phyloP scores from a whole-genome alignment of 2,329 filamentous ascomycete species.

The Apiospora phragmitis region DNA sequence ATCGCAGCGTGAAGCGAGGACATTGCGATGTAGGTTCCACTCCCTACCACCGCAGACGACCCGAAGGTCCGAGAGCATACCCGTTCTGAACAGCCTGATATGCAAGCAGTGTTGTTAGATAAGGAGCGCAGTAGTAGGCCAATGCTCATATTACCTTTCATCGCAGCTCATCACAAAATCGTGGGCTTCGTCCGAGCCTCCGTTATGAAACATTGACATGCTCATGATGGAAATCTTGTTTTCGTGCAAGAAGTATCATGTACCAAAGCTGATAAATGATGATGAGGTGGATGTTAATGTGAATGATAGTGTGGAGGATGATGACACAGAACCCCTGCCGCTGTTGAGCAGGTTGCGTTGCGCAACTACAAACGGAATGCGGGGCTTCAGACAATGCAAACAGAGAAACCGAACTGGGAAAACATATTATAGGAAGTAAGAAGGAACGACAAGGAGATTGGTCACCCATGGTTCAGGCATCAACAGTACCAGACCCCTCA shows the following conservation, averaged over 20 bases:
- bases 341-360: too few species aligned
- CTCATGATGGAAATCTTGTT: background rate
- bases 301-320: too few species aligned
- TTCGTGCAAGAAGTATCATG: too few species aligned
- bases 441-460: background rate
- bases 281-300: too few species aligned
- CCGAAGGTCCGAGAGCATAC: background rate
- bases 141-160: background rate
- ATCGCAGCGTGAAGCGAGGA: background rate
- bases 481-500: background rate
- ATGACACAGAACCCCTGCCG: too few species aligned
- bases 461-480: background rate
- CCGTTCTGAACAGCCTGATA: background rate
- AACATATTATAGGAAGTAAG: background rate
- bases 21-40: background rate
- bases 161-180: background rate
- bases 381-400: background rate
- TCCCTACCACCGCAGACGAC: background rate
- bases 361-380: background rate
- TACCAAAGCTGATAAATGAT: background rate
- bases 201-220: background rate
- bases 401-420: background rate
- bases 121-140: rapidly evolving
- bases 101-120: background rate
- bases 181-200: background rate